These are phyloP conservation scores for Oryza rufipogon DNA, from an alignment of 176 grass and related monocot genomes.

Conservation along the genomic window DNA sequence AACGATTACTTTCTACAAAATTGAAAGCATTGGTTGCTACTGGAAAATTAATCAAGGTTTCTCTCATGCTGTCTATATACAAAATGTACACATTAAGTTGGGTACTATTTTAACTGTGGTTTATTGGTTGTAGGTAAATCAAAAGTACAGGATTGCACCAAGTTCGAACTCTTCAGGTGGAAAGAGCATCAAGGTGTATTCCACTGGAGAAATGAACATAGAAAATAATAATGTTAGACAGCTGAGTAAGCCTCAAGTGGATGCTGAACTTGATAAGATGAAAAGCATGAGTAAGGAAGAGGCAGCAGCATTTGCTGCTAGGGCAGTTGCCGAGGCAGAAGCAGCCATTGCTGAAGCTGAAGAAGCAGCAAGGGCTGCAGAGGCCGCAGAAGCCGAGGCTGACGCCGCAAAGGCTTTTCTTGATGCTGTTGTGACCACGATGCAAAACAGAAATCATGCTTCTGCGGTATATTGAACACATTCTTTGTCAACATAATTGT, in stretches of 20 bases:
- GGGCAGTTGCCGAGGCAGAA: slow-evolving; percentile 91
- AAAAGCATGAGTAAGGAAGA: slow-evolving; percentile 65
- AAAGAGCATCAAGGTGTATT: slow-evolving; percentile 48
- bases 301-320: slow-evolving; percentile 79
- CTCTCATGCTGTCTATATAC: not conserved
- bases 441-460: slow-evolving; percentile 68
- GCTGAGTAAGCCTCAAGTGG: slow-evolving; percentile 55
- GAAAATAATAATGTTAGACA: slow-evolving; percentile 53
- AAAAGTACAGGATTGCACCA: slow-evolving; percentile 78
- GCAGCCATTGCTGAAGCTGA: slow-evolving; percentile 69
- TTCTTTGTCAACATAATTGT: slow-evolving; percentile 19
- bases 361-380: slow-evolving; percentile 77
- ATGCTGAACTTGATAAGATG: slow-evolving; percentile 64
- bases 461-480: slow-evolving; percentile 45
- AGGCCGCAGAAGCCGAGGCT: slow-evolving; percentile 71
- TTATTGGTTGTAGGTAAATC: slow-evolving; percentile 60
- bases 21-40: slow-evolving; percentile 63
- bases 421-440: slow-evolving; percentile 54
- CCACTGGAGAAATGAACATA: slow-evolving; percentile 39
- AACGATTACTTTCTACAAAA: slow-evolving; percentile 65
- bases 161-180: slow-evolving; percentile 42
- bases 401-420: slow-evolving; percentile 72
- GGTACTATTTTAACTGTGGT: slow-evolving; percentile 20
- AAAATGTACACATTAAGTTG: slow-evolving; percentile 2
- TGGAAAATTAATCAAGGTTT: slow-evolving; percentile 83